Evolutionary conservation across 345 rosid species (phyloP).

Genomic region (Citrus trifoliata): DNA sequence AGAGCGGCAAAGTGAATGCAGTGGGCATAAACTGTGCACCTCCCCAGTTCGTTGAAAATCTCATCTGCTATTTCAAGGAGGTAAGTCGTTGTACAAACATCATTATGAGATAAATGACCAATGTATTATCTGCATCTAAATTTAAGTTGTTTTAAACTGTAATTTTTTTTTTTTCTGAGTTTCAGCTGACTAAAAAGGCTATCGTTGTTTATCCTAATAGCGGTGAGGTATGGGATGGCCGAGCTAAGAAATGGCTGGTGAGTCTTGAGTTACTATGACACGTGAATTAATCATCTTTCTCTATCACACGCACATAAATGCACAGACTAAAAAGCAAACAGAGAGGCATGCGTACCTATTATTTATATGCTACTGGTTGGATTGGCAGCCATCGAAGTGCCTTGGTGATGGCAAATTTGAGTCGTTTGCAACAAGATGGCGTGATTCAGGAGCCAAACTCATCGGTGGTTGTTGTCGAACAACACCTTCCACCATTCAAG

Average conservation of each 20-base stretch:
- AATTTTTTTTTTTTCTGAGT: background rate
- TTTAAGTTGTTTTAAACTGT: background rate
- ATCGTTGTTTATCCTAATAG: constrained; percentile 88
- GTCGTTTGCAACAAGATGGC: constrained; percentile 65
- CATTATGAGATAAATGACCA: background rate
- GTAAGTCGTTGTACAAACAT: constrained; percentile 23
- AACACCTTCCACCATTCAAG: constrained; percentile 65
- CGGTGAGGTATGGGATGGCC: constrained; percentile 91
- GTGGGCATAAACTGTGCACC: constrained; percentile 89
- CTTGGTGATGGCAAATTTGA: constrained; percentile 67
- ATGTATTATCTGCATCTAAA: background rate
- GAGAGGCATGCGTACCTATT: background rate
- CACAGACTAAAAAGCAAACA: background rate
- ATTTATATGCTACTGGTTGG: background rate
- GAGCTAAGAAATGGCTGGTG: constrained; percentile 89
- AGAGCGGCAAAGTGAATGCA: constrained; percentile 55
- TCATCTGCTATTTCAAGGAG: constrained; percentile 56
- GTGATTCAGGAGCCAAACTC: constrained; percentile 70
- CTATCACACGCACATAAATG: background rate
- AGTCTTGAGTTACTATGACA: constrained; percentile 10
- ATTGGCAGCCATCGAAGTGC: constrained; percentile 73
- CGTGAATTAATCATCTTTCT: background rate
- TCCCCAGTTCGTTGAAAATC: constrained; percentile 66
- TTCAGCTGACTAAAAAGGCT: constrained; percentile 67
- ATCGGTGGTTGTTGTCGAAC: constrained; percentile 92